Percentiles rank a stretch among this genome's conserved stretches.
Evolutionary conservation across 2,329 filamentous ascomycete genomes (phyloP).

Genomic region (Teratosphaeria gauchensis): DNA sequence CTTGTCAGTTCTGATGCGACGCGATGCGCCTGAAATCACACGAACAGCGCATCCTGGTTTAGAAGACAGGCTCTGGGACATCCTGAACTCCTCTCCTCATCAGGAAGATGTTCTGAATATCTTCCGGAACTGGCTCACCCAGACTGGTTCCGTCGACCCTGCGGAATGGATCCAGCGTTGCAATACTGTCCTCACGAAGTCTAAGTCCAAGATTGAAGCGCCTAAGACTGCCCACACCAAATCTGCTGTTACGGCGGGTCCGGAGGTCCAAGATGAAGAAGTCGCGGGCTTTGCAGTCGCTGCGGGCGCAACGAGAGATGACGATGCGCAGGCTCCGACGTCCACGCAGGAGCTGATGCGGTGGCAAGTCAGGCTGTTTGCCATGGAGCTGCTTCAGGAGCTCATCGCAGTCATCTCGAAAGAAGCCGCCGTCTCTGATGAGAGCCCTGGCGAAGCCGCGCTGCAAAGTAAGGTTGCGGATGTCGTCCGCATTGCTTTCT

Average conservation of each 20-base stretch:
- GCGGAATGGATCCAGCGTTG: conserved; percentile 79
- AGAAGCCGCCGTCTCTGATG: conserved; percentile 66
- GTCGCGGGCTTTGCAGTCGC: conserved; percentile 89
- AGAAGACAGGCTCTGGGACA: conserved; percentile 86
- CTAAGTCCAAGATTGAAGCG: conserved; percentile 56
- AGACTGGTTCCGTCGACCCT: conserved; percentile 74
- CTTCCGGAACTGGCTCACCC: conserved; percentile 84
- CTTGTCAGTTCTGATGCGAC: conserved; percentile 89
- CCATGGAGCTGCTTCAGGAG: conserved; percentile 78
- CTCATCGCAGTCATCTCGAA: conserved; percentile 71
- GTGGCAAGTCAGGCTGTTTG: conserved; percentile 94
- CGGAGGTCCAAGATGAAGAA: conserved; percentile 92
- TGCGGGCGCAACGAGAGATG: conserved; percentile 44
- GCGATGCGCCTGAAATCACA: conserved; percentile 75
- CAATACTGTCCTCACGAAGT: conserved; percentile 83
- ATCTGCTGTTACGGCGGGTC: conserved; percentile 36
- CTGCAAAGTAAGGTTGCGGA: conserved; percentile 80
- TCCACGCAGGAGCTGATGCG: conserved; percentile 72
- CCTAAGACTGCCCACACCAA: conserved; percentile 33
- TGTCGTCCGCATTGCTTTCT: conserved; percentile 93
- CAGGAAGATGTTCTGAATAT: conserved; percentile 79
- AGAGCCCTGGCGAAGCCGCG: conserved; percentile 65
- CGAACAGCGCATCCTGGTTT: conserved; percentile 64
- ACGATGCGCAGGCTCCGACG: conserved; percentile 29
- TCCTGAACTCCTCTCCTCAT: conserved; percentile 65